Evolutionary conservation across 345 rosid species (phyloP).

Genomic region (Aquilaria sinensis): DNA sequence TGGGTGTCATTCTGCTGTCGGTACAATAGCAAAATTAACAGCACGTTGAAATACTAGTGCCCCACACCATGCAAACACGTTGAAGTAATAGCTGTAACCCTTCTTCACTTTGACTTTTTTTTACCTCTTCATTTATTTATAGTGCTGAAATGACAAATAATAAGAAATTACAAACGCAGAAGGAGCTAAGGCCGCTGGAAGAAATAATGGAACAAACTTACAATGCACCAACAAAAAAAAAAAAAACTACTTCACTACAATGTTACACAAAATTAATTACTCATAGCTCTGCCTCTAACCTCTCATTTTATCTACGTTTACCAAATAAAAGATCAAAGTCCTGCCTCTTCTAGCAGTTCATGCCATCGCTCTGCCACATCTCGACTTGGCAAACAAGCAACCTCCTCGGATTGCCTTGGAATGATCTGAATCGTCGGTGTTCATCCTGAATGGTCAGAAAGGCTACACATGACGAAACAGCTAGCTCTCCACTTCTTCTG

Average conservation of each 20-base stretch:
- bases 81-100: too few species aligned
- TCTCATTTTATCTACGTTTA: conserved; percentile 9
- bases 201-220: conserved; percentile 16
- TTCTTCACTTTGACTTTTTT: background rate
- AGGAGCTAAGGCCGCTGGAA: conserved; percentile 4
- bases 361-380: too few species aligned
- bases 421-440: too few species aligned
- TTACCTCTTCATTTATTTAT: conserved; percentile 17
- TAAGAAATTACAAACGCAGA: conserved; percentile 7
- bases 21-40: too few species aligned
- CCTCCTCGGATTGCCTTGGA: too few species aligned
- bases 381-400: too few species aligned
- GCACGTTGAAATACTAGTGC: too few species aligned
- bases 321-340: background rate
- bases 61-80: too few species aligned
- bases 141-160: conserved; percentile 16
- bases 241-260: conserved; percentile 17
- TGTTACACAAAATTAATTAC: conserved; percentile 2
- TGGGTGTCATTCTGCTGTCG: too few species aligned
- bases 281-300: conserved; percentile 10
- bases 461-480: too few species aligned
- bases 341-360: background rate
- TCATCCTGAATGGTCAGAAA: too few species aligned
- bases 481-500: background rate
- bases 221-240: background rate